Percentiles rank a stretch among this genome's conserved stretches.
Evolutionary conservation across 495 filamentous ascomycete species (phyloP).

Genomic region (Letharia columbiana): DNA sequence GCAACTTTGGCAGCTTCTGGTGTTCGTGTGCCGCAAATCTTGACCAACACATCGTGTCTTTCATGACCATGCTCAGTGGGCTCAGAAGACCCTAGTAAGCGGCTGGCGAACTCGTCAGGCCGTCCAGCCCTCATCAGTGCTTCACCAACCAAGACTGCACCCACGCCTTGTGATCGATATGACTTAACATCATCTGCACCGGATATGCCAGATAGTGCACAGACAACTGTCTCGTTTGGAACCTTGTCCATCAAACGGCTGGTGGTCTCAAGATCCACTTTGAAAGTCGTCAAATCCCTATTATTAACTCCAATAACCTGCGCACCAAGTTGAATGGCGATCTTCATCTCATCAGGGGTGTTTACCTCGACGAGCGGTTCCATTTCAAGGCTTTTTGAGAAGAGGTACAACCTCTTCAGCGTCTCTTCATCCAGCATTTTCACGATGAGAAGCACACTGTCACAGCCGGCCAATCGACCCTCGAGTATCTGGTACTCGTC

Average conservation of each 20-base stretch:
- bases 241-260: constrained; percentile 82
- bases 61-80: background rate
- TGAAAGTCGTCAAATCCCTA: constrained; percentile 80
- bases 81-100: constrained; percentile 59
- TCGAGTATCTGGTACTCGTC: constrained; percentile 98
- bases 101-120: constrained; percentile 68
- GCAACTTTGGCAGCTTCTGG: constrained; percentile 72
- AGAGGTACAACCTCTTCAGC: constrained; percentile 73
- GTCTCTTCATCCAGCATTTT: constrained; percentile 84
- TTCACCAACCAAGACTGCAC: constrained; percentile 89
- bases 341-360: constrained; percentile 83
- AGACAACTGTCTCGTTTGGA: constrained; percentile 77
- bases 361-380: constrained; percentile 97
- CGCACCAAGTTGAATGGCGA: constrained; percentile 77
- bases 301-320: constrained; percentile 98
- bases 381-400: constrained; percentile 88
- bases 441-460: constrained; percentile 92
- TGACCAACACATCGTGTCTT: constrained; percentile 52
- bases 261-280: constrained; percentile 92
- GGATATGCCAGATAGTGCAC: constrained; percentile 89
- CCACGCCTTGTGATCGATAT: constrained; percentile 81
- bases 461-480: constrained; percentile 84
- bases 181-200: constrained; percentile 82
- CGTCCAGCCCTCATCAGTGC: constrained; percentile 84
- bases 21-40: constrained; percentile 91